Evolutionary conservation across 192 early-diverging fungal species (phyloP), one percentile per base, ranked within the genome.

Genomic region (Coemansia sp.): DNA sequence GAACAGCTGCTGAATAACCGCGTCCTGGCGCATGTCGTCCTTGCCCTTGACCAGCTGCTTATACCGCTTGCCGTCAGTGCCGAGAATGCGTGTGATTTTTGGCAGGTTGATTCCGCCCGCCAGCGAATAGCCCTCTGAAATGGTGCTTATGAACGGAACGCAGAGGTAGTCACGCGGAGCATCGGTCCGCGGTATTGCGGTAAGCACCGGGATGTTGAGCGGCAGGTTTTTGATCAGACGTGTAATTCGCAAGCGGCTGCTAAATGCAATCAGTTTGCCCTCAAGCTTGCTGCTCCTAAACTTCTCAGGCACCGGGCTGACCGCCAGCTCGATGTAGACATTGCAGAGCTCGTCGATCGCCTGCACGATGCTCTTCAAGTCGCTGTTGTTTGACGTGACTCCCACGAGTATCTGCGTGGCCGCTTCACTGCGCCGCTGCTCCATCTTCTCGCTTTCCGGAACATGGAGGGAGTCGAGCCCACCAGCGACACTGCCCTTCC

Each of bases 21-120:
- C 83, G 46, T 90, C 87, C 63, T 90, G 87, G n/a, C 87, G 76
- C 51, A 90, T 44, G 41, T 90, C 88, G 59, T 90, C 88, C 26
- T 67, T 68, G 33, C 78, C 78, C 61, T 81, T 81, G 38, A 81
- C 80, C 15, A 78, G 59, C 56, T 78, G 77, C 50, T 68, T 72
- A 56, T 78, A 67, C 15, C 58, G 61, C 33, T 27, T 42, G 27
- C 77, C 77, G 23, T 78, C 59, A n/a, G 53, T 55, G 26, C 71
- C 77, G 18, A 62, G 32, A 20, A 67, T 11, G 13, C 67, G 68
- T 41, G 51, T 30, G 9, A 78, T 67, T 58, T 78, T 78, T 29
- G 77, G 77, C 50, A 78, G 26, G 24, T 78, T 78, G 46, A 78
- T 74, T 10, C 77, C 77, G 22, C 71, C 71, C 4, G 62, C 75